These are phyloP conservation scores for Scheffersomyces titani DNA, from an alignment of 1,139 yeast species.

Conservation along the genomic window DNA sequence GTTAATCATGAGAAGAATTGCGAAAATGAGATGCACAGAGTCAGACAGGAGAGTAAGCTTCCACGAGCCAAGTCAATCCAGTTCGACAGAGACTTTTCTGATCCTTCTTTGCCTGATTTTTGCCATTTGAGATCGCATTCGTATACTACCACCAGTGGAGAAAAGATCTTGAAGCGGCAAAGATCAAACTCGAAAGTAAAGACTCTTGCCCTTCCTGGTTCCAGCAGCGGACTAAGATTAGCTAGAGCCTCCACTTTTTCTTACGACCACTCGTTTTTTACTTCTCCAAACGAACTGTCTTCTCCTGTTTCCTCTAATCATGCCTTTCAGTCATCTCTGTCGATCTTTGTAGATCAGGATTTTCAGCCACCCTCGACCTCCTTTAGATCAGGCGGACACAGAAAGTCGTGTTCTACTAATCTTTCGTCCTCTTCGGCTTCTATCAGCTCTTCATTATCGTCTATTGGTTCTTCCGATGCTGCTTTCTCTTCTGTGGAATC, in stretches of 20 bases:
- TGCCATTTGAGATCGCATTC: slow-evolving; percentile 32
- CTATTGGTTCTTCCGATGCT: slow-evolving; percentile 29
- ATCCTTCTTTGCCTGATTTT: slow-evolving; percentile 1
- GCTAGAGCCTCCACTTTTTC: slow-evolving; percentile 25
- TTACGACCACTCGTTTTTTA: slow-evolving; percentile 22
- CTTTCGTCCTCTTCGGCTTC: slow-evolving; percentile 23
- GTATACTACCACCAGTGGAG: slow-evolving; percentile 32
- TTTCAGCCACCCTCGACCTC: slow-evolving; percentile 38
- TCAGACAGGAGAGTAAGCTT: slow-evolving; percentile 60
- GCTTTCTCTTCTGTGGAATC: slow-evolving; percentile 32
- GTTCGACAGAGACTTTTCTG: slow-evolving; percentile 6
- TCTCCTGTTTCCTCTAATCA: slow-evolving; percentile 10
- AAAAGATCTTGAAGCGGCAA: slow-evolving; percentile 40
- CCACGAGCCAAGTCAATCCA: slow-evolving; percentile 33
- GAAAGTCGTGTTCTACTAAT: slow-evolving; percentile 22
- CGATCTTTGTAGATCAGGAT: slow-evolving; percentile 14
- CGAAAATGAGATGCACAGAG: slow-evolving; percentile 70
- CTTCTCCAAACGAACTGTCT: slow-evolving; percentile 10
- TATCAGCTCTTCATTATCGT: slow-evolving; percentile 27
- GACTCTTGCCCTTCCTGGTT: slow-evolving; percentile 1
- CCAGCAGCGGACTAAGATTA: slow-evolving; percentile 8
- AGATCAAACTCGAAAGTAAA: slow-evolving; percentile 22
- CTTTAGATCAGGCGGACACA: slow-evolving; percentile 22
- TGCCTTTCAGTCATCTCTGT: slow-evolving; percentile 8
- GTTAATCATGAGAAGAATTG: slow-evolving; percentile 63